phyloP scores from a whole-genome alignment of 805 yeast genomes.

The Komagataella mondaviorum region DNA sequence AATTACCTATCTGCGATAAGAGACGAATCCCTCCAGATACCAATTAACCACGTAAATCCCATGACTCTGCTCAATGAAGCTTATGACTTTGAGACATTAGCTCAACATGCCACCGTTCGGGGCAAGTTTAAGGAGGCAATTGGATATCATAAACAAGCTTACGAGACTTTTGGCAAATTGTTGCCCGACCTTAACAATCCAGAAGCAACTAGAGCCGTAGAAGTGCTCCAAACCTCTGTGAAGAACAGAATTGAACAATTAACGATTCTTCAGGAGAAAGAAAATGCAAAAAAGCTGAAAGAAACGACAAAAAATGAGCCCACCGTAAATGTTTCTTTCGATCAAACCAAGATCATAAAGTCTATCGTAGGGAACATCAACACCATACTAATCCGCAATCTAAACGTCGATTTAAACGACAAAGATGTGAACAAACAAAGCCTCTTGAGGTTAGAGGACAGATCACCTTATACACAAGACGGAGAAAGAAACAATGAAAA shows the following conservation, averaged over 20 bases:
- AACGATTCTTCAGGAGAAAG: not conserved
- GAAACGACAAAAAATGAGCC: conserved; percentile 3
- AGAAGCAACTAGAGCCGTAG: not conserved
- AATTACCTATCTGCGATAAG: not conserved
- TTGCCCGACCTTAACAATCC: not conserved
- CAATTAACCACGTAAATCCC: not conserved
- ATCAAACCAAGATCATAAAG: not conserved
- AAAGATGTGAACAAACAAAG: not conserved
- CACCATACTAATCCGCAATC: conserved; percentile 11
- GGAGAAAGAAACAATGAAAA: conserved; percentile 15
- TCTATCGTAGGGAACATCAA: conserved; percentile 3
- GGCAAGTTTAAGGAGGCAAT: conserved; percentile 29
- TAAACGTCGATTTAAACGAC: conserved; percentile 11
- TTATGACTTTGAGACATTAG: conserved; percentile 35
- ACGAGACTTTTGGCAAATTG: conserved; percentile 15
- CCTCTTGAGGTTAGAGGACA: not conserved
- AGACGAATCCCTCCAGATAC: not conserved
- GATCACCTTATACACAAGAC: conserved; percentile 2
- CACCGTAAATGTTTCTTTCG: not conserved
- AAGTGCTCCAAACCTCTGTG: not conserved
- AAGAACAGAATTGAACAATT: not conserved
- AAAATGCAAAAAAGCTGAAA: conserved; percentile 3
- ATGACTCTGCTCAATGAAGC: conserved; percentile 17
- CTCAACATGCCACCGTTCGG: conserved; percentile 31
- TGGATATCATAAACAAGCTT: conserved; percentile 21